Evolutionary conservation across 805 yeast species (phyloP), one percentile per base, ranked within the genome.

Genomic region (Naumovozyma baii): DNA sequence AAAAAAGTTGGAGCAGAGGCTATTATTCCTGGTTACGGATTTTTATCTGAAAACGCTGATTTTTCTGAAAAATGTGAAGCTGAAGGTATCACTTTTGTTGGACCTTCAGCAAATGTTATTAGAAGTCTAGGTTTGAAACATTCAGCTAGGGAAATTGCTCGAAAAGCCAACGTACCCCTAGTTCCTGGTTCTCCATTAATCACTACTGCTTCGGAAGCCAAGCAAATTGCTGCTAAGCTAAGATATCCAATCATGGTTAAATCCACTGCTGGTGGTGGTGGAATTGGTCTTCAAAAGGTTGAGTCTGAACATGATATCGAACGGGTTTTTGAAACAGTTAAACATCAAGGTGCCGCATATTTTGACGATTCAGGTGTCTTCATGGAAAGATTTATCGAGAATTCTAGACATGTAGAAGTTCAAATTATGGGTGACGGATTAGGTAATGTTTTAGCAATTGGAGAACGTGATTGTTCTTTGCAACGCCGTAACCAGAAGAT

Each of bases 181-280:
- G 96, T 88, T 42, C 97, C 98, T n/a, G 98, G 98, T 37, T 83
- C 96, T 13, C 94, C 86, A 7, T 70, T 92, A 49, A 78, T 90
- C 29, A 66, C 73, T 2, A 66, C 75, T 45, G 71, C 88, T 10
- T 72, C 72, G 9, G 95, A 83, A 52, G 97, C 97, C 3, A 68
- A 70, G 41, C 70, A 66, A 44, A 74, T 80, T 46, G 97, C 96
- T 13, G 78, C 74, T 14, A 66, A 73, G 51, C 68, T 90, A 37
- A 83, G 74, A 41, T 92, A 85, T 53, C 97, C 97, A 20, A 76
- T 90, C 26, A 90, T 90, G 97, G 84, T 92, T 37, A 90, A 90
- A 64, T 83, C 95, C 18, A 92, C 98, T 45, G 97, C 97, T 18
- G 98, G 98, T 59, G 98, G 98, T 56, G 98, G 98, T 63, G 98